Conservation (phyloP, 257 asterid genomes). For the Ehretia macrophylla region DNA sequence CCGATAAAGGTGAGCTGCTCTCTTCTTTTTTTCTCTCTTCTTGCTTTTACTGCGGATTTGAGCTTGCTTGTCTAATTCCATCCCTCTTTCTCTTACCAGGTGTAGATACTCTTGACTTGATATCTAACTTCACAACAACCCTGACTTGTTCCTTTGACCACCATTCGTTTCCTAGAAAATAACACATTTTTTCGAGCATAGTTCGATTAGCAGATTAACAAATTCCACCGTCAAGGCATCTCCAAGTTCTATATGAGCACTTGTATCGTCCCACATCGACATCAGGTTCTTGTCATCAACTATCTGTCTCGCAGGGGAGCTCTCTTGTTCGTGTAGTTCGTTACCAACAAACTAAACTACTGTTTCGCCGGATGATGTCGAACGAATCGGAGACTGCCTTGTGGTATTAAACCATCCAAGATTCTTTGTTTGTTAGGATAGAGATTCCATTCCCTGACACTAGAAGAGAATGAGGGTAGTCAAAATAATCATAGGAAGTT, state of each 20-base stretch:
- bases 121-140: conserved; percentile 43
- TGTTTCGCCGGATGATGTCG: conserved; percentile 39
- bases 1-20: conserved; percentile 47
- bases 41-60: conserved; percentile 37
- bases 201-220: conserved; percentile 21
- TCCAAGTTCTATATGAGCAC: neutral
- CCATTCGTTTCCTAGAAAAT: conserved; percentile 22
- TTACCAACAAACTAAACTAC: conserved; percentile 1
- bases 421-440: conserved; percentile 54
- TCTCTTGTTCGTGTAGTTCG: neutral
- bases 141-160: conserved; percentile 19
- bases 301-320: neutral
- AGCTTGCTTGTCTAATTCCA: conserved; percentile 26
- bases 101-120: conserved; percentile 47
- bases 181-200: conserved; percentile 23
- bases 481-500: conserved; percentile 36
- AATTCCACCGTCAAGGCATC: conserved; percentile 12
- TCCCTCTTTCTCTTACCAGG: conserved; percentile 46
- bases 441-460: conserved; percentile 37
- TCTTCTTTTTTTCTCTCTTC: conserved; percentile 26
- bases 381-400: conserved; percentile 17
- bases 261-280: conserved; percentile 3
- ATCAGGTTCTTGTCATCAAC: conserved; percentile 8
- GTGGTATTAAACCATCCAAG: conserved; percentile 30
- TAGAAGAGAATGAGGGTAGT: conserved; percentile 41